A percentile compares a stretch with the other conserved stretches of the same genome.
Conservation (phyloP, 2,329 filamentous ascomycete species). For the Scedosporium apiospermum region DNA sequence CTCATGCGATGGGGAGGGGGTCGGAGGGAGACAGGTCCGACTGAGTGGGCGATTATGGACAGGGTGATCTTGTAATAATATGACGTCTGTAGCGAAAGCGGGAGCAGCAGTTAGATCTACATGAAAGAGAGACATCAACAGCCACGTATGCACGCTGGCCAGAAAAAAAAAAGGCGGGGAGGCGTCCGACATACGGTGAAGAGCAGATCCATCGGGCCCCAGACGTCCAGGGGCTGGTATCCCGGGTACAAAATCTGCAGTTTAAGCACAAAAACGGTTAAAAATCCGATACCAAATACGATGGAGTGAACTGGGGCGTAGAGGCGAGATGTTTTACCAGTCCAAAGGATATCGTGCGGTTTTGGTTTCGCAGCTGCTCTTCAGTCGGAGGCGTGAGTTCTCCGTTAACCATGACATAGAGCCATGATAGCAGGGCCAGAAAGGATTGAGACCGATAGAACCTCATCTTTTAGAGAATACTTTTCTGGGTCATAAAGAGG, state of each 20-base stretch:
- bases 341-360: not conserved
- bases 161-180: too few relatives aligned
- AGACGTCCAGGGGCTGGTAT: constrained; percentile 1
- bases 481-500: too few relatives aligned
- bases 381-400: not conserved
- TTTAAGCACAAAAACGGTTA: too few relatives aligned
- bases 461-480: not conserved
- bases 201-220: not conserved
- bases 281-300: not conserved
- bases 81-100: not conserved
- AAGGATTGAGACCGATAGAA: not conserved
- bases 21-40: not conserved
- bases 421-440: not conserved
- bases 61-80: not conserved
- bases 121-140: too few relatives aligned
- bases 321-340: too few relatives aligned
- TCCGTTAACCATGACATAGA: not conserved
- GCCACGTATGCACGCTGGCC: too few relatives aligned
- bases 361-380: not conserved
- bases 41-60: not conserved
- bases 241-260: not conserved
- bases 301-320: too few relatives aligned
- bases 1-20: not conserved
- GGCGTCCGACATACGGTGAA: not conserved
- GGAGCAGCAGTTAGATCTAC: too few relatives aligned